These are phyloP conservation scores for Scenedesmus sp. DNA, from an alignment of 163 green algal species.

Conservation along the genomic window DNA sequence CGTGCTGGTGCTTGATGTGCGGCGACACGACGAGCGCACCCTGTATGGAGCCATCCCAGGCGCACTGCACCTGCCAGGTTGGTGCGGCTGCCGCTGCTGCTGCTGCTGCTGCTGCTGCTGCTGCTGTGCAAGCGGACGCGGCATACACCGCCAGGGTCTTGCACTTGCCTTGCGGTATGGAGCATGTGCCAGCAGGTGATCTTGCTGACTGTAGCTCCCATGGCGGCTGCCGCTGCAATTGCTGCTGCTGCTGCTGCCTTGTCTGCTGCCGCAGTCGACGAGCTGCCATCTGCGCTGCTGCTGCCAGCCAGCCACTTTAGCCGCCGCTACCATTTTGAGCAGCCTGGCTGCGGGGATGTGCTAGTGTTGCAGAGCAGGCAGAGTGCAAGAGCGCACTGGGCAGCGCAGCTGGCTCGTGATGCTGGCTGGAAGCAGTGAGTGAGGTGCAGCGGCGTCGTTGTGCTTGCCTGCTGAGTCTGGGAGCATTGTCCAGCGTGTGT, in stretches of 20 bases:
- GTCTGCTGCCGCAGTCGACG: conserved; percentile 21
- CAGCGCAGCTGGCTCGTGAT: conserved; percentile 15
- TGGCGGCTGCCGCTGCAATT: background rate
- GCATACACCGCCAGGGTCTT: no score
- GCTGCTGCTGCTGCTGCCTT: background rate
- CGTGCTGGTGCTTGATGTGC: conserved; percentile 71
- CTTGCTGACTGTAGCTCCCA: no score
- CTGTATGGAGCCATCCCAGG: conserved; percentile 83
- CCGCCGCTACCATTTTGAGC: conserved; percentile 42
- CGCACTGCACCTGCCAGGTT: conserved; percentile 69
- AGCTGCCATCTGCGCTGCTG: conserved; percentile 40
- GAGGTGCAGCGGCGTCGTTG: background rate
- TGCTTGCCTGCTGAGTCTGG: background rate
- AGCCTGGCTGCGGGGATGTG: background rate
- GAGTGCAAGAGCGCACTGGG: conserved; percentile 8
- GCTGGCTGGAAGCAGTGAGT: conserved; percentile 35
- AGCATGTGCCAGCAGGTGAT: no score
- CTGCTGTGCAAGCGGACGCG: background rate
- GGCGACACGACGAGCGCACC: conserved; percentile 78
- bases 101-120: conserved; percentile 28
- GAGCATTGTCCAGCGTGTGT: background rate
- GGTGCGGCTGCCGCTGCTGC: background rate
- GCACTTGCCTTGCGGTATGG: no score
- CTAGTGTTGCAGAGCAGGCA: conserved; percentile 31
- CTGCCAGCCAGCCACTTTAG: background rate